Conservation (phyloP, 805 yeast genomes). For the Cyberlindnera euphorbiiphila region DNA sequence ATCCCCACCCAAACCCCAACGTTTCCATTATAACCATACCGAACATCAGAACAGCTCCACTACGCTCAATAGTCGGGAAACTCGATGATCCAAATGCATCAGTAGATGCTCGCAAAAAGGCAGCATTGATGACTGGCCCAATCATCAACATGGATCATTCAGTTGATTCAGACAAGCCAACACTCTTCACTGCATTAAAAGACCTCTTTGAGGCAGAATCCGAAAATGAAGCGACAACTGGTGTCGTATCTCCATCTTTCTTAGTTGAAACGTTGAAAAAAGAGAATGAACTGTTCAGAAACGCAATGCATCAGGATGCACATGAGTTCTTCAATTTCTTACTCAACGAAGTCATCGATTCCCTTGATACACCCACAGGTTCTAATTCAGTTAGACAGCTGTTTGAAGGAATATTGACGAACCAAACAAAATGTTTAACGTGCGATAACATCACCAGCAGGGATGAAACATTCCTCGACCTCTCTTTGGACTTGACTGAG, state of each 20-base stretch:
- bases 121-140: constrained; percentile 78
- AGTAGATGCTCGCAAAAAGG: constrained; percentile 71
- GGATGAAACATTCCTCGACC: constrained; percentile 82
- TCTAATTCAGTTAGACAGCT: constrained; percentile 59
- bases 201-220: constrained; percentile 83
- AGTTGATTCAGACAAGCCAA: constrained; percentile 47
- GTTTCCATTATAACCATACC: constrained; percentile 18
- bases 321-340: constrained; percentile 92
- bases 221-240: constrained; percentile 64
- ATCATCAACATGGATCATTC: constrained; percentile 76
- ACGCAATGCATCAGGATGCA: constrained; percentile 97
- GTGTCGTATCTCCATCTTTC: constrained; percentile 79
- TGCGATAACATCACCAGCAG: constrained; percentile 81
- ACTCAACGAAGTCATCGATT: constrained; percentile 66
- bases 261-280: constrained; percentile 73
- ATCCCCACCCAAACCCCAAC: constrained; percentile 3
- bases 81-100: constrained; percentile 34
- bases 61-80: constrained; percentile 19
- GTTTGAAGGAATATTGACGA: constrained; percentile 81
- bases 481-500: constrained; percentile 78
- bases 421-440: constrained; percentile 83
- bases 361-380: constrained; percentile 26
- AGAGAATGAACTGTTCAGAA: constrained; percentile 80
- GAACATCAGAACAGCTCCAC: constrained; percentile 15
- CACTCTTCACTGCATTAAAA: constrained; percentile 63